phyloP scores from a whole-genome alignment of 73 alveolate genomes.

The Effrenium voratum region DNA sequence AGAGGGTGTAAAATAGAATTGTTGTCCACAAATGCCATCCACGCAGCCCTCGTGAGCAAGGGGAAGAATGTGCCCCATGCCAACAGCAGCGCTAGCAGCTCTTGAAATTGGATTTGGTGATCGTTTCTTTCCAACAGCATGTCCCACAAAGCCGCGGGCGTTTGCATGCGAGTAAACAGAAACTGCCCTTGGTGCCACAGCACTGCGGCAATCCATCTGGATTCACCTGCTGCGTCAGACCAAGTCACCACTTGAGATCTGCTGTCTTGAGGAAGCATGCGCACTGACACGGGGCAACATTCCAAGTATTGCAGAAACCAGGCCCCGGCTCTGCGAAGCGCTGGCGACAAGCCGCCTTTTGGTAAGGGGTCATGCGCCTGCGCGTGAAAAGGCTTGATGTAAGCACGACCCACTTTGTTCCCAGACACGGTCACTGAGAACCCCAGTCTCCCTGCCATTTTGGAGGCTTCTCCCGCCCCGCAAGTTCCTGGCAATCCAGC shows the following conservation, averaged over 20 bases:
- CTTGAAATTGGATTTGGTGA: conserved; percentile 37
- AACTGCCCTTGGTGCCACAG: too few relatives aligned
- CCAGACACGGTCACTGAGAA: conserved; percentile 48
- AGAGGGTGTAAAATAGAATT: not conserved
- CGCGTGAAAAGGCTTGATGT: conserved; percentile 34
- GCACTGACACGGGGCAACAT: conserved; percentile 6
- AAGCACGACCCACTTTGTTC: conserved; percentile 49
- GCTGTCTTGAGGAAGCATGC: not conserved
- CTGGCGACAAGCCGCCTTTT: not conserved
- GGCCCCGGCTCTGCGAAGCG: not conserved
- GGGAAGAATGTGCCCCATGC: conserved; percentile 4
- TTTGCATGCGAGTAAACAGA: not conserved
- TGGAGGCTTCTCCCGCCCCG: conserved; percentile 9
- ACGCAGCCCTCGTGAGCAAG: not conserved
- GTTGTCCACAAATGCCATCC: conserved; percentile 47
- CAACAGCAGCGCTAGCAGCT: conserved; percentile 25
- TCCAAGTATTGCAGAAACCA: conserved; percentile 43
- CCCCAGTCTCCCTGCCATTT: conserved; percentile 36
- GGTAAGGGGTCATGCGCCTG: conserved; percentile 43
- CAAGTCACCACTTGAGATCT: conserved; percentile 8
- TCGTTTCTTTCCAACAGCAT: not conserved
- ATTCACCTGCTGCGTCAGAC: conserved; percentile 76
- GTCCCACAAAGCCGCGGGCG: not conserved
- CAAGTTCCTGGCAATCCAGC: not conserved
- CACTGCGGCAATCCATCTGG: conserved; percentile 56